Evolutionary conservation across 2,329 filamentous ascomycete genomes (phyloP).

Genomic region (Didymella pomorum): DNA sequence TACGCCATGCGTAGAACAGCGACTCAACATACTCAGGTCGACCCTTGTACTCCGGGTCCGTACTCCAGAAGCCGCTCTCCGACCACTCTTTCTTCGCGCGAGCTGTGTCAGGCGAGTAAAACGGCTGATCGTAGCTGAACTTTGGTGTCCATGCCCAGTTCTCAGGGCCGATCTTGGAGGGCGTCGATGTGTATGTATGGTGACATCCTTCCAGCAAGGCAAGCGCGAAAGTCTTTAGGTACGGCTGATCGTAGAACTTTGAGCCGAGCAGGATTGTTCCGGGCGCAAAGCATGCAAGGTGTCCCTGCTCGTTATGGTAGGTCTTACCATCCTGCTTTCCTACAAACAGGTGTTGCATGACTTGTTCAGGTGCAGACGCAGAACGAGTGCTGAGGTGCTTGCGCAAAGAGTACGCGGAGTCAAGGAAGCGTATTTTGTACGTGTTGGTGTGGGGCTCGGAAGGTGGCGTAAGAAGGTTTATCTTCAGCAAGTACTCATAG

Average conservation of each 20-base stretch:
- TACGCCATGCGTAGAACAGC: conserved; percentile 53
- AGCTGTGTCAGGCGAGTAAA: conserved; percentile 38
- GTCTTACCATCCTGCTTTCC: conserved; percentile 43
- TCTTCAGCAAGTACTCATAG: conserved; percentile 55
- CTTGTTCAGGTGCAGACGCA: conserved; percentile 41
- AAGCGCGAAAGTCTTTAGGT: conserved; percentile 48
- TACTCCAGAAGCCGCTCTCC: conserved; percentile 46
- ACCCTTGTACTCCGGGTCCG: conserved; percentile 44
- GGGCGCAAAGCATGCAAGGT: conserved; percentile 53
- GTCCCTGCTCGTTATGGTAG: conserved; percentile 51
- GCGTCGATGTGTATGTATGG: conserved; percentile 49
- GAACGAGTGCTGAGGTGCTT: conserved; percentile 49
- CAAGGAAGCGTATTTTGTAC: conserved; percentile 47
- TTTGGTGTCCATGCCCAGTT: conserved; percentile 51
- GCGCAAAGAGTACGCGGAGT: conserved; percentile 49
- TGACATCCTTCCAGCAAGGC: conserved; percentile 53
- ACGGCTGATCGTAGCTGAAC: conserved; percentile 43
- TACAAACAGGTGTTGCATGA: conserved; percentile 53
- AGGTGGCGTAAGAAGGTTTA: conserved; percentile 48
- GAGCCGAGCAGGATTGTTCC: conserved; percentile 52
- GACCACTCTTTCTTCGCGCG: conserved; percentile 42
- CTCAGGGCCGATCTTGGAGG: conserved; percentile 52
- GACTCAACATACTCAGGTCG: conserved; percentile 53
- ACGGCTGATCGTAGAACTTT: conserved; percentile 40
- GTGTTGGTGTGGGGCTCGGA: conserved; percentile 44